Percentiles rank a stretch among this genome's conserved stretches.
Conservation (phyloP, 495 filamentous ascomycete genomes). For the Diplogelasinospora grovesii region DNA sequence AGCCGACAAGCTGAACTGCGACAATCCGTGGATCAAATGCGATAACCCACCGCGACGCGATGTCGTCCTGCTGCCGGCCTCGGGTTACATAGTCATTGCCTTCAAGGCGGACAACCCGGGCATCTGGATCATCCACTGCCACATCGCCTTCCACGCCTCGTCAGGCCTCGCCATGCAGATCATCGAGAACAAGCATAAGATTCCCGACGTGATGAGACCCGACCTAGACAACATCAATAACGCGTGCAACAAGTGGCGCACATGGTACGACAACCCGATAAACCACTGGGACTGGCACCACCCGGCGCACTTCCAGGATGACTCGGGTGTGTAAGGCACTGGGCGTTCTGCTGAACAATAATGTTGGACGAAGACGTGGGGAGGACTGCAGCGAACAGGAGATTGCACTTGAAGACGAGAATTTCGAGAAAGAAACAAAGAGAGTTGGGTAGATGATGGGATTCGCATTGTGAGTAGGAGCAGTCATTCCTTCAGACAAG, state of each 20-base stretch:
- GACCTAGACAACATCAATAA: conserved; percentile 11
- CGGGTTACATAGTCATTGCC: conserved; percentile 26
- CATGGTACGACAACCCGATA: conserved; percentile 14
- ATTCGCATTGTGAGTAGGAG: too few relatives aligned
- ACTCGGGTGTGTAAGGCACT: conserved; percentile 28
- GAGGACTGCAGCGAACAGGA: too few relatives aligned
- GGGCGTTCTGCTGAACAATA: too few relatives aligned
- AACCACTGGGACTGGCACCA: conserved; percentile 11
- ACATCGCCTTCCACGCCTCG: conserved; percentile 41
- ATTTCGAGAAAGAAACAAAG: too few relatives aligned
- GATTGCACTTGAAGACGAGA: too few relatives aligned
- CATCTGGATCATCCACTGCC: conserved; percentile 33
- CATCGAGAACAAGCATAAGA: conserved; percentile 30
- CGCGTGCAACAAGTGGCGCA: conserved; percentile 29
- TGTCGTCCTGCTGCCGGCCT: conserved; percentile 29
- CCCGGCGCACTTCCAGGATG: conserved; percentile 18
- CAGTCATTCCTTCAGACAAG: too few relatives aligned
- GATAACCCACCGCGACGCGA: conserved; percentile 20
- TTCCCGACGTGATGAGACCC: conserved; percentile 18
- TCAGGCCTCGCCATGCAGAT: conserved; percentile 38
- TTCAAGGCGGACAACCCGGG: conserved; percentile 36
- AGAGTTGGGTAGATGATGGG: too few relatives aligned
- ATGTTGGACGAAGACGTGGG: too few relatives aligned
- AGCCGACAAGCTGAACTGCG: background rate
- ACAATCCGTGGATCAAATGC: conserved; percentile 11